A percentile compares a stretch with the other conserved stretches of the same genome.
phyloP scores from a whole-genome alignment of 768 basidiomycete genomes.

The Boletus rex-veris region DNA sequence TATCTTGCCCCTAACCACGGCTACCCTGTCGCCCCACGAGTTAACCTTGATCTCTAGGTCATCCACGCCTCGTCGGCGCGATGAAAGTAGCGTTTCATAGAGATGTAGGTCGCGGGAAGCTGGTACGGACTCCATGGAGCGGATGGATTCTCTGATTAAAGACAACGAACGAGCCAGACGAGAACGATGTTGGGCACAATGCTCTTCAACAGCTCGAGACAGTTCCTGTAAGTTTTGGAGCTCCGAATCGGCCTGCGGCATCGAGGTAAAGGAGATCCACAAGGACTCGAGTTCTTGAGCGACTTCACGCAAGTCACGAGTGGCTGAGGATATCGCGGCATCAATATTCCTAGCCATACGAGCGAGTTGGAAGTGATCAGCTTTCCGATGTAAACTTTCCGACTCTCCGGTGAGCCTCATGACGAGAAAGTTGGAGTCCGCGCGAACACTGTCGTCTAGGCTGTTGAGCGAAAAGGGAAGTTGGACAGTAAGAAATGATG shows the following conservation, averaged over 20 bases:
- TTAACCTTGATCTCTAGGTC: constrained; percentile 48
- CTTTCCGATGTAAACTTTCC: constrained; percentile 46
- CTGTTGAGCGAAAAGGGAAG: constrained; percentile 54
- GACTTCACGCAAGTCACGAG: constrained; percentile 39
- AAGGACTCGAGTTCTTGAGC: constrained; percentile 39
- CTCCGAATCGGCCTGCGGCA: constrained; percentile 28
- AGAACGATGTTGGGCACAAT: constrained; percentile 34
- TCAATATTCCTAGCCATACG: constrained; percentile 55
- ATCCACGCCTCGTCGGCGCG: constrained; percentile 49
- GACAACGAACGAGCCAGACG: constrained; percentile 48
- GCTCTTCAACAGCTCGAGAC: constrained; percentile 34
- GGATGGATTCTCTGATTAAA: constrained; percentile 51
- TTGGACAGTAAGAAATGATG: constrained; percentile 33
- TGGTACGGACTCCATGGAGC: constrained; percentile 50
- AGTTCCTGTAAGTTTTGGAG: constrained; percentile 37
- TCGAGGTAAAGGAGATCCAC: constrained; percentile 33
- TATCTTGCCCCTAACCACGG: constrained; percentile 30
- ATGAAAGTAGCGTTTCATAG: constrained; percentile 46
- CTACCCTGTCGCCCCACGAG: constrained; percentile 43
- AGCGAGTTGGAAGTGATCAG: constrained; percentile 48
- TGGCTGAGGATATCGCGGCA: constrained; percentile 34
- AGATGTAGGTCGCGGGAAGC: constrained; percentile 40
- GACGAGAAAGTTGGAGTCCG: constrained; percentile 64
- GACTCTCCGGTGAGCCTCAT: constrained; percentile 58
- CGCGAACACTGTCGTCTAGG: constrained; percentile 65